Percentiles rank a stretch among this genome's conserved stretches.
phyloP scores from a whole-genome alignment of 2,329 filamentous ascomycete genomes.

The Fusarium compactum region DNA sequence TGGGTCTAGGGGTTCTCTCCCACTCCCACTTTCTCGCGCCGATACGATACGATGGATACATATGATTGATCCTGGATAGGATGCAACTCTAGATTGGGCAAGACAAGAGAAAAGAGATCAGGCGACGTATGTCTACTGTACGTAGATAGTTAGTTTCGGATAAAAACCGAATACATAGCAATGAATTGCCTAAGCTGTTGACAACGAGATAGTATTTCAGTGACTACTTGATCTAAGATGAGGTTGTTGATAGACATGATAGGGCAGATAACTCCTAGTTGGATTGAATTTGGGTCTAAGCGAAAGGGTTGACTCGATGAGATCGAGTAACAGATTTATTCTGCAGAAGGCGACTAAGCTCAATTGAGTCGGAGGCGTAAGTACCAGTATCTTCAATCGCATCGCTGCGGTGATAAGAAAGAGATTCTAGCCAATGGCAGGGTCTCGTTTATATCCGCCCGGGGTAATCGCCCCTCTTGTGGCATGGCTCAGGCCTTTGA shows the following conservation, averaged over 20 bases:
- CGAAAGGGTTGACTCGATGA: constrained; percentile 57
- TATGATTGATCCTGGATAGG: neutral
- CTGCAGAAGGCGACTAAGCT: constrained; percentile 31
- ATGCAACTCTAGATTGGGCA: constrained; percentile 1
- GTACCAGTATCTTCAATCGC: constrained; percentile 40
- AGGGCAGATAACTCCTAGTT: constrained; percentile 30
- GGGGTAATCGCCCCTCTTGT: constrained; percentile 41
- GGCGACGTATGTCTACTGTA: neutral
- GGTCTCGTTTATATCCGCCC: constrained; percentile 25
- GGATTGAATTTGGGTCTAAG: constrained; percentile 18
- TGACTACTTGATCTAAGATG: constrained; percentile 16
- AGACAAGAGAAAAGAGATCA: constrained; percentile 1
- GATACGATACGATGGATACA: neutral
- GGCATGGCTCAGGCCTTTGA: constrained; percentile 32
- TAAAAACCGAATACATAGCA: constrained; percentile 14
- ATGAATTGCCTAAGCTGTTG: constrained; percentile 13
- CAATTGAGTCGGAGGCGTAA: constrained; percentile 10
- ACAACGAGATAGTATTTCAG: constrained; percentile 19
- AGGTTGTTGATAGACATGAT: constrained; percentile 23
- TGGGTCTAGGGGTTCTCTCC: neutral
- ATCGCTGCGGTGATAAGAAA: constrained; percentile 38
- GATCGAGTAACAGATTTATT: constrained; percentile 56
- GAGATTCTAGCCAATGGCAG: constrained; percentile 28
- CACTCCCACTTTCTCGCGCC: neutral
- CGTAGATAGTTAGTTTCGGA: constrained; percentile 15